Base-by-base conservation (phyloP, 106 monocot species). In the Acanthochlamys bracteata region DNA sequence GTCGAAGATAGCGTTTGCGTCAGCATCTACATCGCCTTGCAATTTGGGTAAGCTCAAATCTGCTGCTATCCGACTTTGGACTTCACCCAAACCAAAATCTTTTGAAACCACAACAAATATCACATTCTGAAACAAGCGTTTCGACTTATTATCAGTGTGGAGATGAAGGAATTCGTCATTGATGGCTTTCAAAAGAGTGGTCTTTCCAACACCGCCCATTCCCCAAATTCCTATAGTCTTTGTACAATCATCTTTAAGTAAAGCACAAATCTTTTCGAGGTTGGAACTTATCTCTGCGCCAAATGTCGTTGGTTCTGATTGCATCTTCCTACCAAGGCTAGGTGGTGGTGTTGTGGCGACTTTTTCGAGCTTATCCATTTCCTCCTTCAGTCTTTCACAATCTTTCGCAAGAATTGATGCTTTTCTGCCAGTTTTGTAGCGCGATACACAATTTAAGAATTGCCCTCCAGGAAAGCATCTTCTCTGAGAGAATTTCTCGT, bases 101-200 rank as follows among this genome's bases (percentile, higher is more conserved):
- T 10, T 49, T 17, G 33, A 33, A 33, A 49, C 53, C 24, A 1
- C 7, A 12, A 49, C 12, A 49, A 49, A 49, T 4, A 49, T 49
- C 15, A 49, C 15, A 17, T 49, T 14, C 49, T 17, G 12, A 17
- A 49, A 49, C 49, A 49, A 49, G 17, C 17, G 3, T 49, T 49
- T 49, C 1, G 49, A 12, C 17, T 17, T 1, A 14, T 49, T 9
- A 4, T 14, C 9, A 49, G 49, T 13, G 13, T 45, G 7, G 13
- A 45, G 49, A 12, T 49, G 49, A 12, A 3, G 22, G 46, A 57
- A 15, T 16, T 45, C 45, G 15, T 73, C 58, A 27, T 73, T 73
- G 47, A 73, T 57, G 41, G 13, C 42, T 21, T 46, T 21, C 13
- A 66, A 55, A 14, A 73, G 22, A 12, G 57, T 47, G 21, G 7